Evolutionary conservation across 805 yeast genomes (phyloP).

Genomic region (Ogataea ganodermae): DNA sequence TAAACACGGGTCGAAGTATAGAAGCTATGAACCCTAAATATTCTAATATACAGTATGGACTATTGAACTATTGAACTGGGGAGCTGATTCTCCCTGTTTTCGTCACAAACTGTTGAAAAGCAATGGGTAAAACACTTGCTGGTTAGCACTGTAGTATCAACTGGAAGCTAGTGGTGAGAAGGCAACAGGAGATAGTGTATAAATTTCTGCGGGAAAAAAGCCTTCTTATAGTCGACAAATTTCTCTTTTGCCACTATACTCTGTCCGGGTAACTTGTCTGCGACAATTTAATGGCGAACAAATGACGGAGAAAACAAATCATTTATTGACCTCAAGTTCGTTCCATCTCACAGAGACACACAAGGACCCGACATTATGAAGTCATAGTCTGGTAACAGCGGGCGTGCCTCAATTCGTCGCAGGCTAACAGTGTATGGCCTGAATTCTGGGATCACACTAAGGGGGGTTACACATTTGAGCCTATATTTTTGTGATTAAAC

Average conservation of each 20-base stretch:
- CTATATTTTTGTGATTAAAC: too few species aligned
- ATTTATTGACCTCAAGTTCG: too few species aligned
- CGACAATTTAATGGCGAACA: background rate
- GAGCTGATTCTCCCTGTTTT: background rate
- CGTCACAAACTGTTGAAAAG: slow-evolving; percentile 5
- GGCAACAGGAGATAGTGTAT: too few species aligned
- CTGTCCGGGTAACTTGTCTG: background rate
- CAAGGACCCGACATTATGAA: too few species aligned
- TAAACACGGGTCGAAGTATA: slow-evolving; percentile 7
- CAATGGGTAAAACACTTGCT: background rate
- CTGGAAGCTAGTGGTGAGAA: background rate
- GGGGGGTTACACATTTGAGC: too few species aligned
- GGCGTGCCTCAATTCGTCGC: too few species aligned
- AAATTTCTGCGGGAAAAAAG: background rate
- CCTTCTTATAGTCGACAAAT: background rate
- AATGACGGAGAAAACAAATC: background rate
- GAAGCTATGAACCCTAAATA: slow-evolving; percentile 13
- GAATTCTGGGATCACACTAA: too few species aligned
- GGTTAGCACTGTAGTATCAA: background rate
- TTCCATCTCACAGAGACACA: too few species aligned
- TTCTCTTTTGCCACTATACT: background rate
- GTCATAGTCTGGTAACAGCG: too few species aligned
- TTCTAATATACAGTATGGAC: slow-evolving; percentile 8
- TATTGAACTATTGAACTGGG: background rate
- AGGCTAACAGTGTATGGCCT: too few species aligned